phyloP scores from a whole-genome alignment of 345 rosid genomes.

The Populus euphratica region DNA sequence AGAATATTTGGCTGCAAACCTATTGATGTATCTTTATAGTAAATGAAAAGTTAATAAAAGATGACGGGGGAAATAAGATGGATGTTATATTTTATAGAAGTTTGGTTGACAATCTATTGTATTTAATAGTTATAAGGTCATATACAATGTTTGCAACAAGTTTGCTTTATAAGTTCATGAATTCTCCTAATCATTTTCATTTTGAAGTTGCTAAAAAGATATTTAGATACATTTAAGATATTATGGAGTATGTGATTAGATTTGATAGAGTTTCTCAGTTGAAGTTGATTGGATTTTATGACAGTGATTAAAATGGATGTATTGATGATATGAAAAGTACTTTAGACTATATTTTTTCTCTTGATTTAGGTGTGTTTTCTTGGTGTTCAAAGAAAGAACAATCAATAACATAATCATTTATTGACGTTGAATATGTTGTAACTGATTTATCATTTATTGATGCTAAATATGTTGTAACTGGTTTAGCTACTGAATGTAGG shows the following conservation, averaged over 20 bases:
- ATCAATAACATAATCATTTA: not conserved
- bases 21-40: not conserved
- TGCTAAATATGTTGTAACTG: no score
- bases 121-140: no score
- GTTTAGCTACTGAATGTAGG: no score
- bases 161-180: not conserved
- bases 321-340: not conserved
- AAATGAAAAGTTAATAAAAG: not conserved
- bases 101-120: no score
- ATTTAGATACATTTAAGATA: no score
- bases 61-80: no score
- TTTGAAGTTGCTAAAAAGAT: not conserved
- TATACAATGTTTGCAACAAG: not conserved
- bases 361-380: not conserved
- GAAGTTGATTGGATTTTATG: not conserved
- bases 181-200: not conserved
- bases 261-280: not conserved
- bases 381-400: not conserved
- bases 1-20: no score
- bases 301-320: not conserved
- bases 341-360: not conserved
- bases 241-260: no score
- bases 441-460: not conserved
- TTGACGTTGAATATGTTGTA: no score
- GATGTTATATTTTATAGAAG: no score